These are phyloP conservation scores for Pseudocercospora vitis DNA, from an alignment of 2,329 filamentous ascomycete species.

Conservation along the genomic window DNA sequence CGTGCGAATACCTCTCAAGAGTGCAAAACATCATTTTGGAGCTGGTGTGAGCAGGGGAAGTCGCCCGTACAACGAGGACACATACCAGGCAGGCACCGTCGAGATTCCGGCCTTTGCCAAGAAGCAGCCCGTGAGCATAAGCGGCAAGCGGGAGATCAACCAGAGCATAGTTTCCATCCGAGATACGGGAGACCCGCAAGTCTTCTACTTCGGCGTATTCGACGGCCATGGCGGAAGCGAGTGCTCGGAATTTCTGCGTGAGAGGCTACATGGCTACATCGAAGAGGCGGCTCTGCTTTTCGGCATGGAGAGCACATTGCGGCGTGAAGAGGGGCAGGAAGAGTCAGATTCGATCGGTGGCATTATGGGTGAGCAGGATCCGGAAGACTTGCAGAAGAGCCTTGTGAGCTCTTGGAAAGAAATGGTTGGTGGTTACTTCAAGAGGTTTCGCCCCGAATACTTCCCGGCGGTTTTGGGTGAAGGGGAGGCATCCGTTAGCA, in stretches of 20 bases:
- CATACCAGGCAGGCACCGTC: conserved; percentile 90
- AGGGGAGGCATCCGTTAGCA: conserved; percentile 20
- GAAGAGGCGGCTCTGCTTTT: conserved; percentile 78
- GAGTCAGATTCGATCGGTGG: conserved; percentile 43
- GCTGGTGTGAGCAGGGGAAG: conserved; percentile 75
- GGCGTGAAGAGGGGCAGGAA: conserved; percentile 41
- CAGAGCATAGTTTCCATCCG: conserved; percentile 61
- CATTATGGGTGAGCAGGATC: conserved; percentile 57
- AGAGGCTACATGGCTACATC: conserved; percentile 83
- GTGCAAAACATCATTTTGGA: conserved; percentile 95
- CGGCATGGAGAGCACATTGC: conserved; percentile 73
- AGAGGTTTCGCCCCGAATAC: conserved; percentile 79
- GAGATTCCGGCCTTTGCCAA: conserved; percentile 91
- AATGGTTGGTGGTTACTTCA: conserved; percentile 90
- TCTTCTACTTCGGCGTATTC: conserved; percentile 97
- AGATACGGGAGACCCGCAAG: conserved; percentile 83
- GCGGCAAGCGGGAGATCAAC: conserved; percentile 37
- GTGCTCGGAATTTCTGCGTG: conserved; percentile 81
- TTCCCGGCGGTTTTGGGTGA: conserved; percentile 47
- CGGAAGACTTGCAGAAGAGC: conserved; percentile 66
- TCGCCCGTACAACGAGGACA: conserved; percentile 87
- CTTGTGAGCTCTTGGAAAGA: conserved; percentile 77
- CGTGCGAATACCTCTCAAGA: conserved; percentile 88
- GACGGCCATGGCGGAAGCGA: conserved; percentile 91
- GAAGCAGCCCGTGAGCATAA: conserved; percentile 67